These are phyloP conservation scores for Ajuga reptans DNA, from an alignment of 305 asterid species.

Conservation along the genomic window DNA sequence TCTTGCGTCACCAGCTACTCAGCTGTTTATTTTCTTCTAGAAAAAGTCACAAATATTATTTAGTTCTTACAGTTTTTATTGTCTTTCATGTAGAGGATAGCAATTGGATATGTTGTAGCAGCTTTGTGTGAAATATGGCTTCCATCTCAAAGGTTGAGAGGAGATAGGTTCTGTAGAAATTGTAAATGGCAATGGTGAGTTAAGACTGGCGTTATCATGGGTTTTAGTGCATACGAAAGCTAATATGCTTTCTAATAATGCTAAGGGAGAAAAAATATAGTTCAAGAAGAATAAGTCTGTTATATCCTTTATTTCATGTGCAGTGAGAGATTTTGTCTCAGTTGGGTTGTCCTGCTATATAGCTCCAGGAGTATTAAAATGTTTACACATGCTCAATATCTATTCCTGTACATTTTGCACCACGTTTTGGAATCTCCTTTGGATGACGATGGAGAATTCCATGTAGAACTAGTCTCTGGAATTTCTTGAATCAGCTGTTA, in stretches of 20 bases:
- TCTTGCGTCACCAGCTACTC: constrained; percentile 2
- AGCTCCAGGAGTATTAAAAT: background rate
- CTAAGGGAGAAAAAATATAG: background rate
- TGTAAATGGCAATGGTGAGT: constrained; percentile 66
- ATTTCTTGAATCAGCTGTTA: background rate
- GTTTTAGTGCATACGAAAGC: background rate
- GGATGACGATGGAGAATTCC: background rate
- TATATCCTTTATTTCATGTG: background rate
- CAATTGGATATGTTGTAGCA: constrained; percentile 62
- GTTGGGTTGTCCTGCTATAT: background rate
- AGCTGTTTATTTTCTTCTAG: background rate
- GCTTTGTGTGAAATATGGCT: constrained; percentile 87
- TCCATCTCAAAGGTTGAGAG: constrained; percentile 43
- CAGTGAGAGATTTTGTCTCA: background rate
- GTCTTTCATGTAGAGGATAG: constrained; percentile 55
- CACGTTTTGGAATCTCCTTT: constrained; percentile 1
- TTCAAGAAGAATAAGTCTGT: background rate
- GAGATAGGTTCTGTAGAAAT: constrained; percentile 27
- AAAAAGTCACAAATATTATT: background rate
- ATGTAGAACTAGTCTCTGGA: background rate
- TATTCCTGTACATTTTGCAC: background rate
- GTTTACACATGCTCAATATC: background rate
- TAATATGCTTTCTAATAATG: background rate
- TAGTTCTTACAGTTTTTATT: constrained; percentile 5
- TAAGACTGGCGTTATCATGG: background rate